These are phyloP conservation scores for Hypoxylon sp. DNA, from an alignment of 2,329 filamentous ascomycete species.

Conservation along the genomic window DNA sequence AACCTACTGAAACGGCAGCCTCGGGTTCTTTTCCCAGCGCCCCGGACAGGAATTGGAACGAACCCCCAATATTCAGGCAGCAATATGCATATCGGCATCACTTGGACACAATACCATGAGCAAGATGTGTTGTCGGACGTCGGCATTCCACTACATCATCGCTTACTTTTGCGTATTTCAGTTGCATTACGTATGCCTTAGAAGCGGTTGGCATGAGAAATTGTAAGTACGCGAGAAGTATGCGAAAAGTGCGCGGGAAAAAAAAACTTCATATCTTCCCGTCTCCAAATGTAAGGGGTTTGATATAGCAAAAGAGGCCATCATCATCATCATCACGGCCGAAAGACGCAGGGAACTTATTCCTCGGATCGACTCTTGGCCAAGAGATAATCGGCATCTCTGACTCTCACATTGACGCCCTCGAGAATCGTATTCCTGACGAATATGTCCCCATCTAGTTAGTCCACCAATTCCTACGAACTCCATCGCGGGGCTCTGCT, in stretches of 20 bases:
- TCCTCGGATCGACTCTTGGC: constrained; percentile 5
- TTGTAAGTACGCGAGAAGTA: constrained; percentile 6
- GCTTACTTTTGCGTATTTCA: constrained; percentile 24
- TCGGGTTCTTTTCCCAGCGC: constrained; percentile 15
- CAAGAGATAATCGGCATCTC: too few species aligned
- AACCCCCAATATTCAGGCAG: constrained; percentile 30
- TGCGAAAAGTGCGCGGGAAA: constrained; percentile 6
- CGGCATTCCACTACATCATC: constrained; percentile 28
- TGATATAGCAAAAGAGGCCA: not conserved
- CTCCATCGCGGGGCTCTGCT: constrained; percentile 32
- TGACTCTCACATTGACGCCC: too few species aligned
- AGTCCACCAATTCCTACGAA: constrained; percentile 25
- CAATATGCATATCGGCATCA: constrained; percentile 23
- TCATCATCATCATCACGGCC: not conserved
- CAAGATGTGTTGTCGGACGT: too few species aligned
- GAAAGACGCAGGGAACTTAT: not conserved
- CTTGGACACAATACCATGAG: constrained; percentile 10
- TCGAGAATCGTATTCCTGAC: constrained; percentile 19
- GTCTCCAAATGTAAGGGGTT: constrained; percentile 7
- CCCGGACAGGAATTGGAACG: constrained; percentile 10
- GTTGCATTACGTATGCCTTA: constrained; percentile 30
- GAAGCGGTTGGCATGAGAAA: too few species aligned
- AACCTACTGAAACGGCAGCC: constrained; percentile 24
- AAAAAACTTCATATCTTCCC: constrained; percentile 5
- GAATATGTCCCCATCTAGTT: constrained; percentile 24